These are phyloP conservation scores for Fraxinus sp. DNA, from an alignment of 305 asterid genomes.

Conservation along the genomic window DNA sequence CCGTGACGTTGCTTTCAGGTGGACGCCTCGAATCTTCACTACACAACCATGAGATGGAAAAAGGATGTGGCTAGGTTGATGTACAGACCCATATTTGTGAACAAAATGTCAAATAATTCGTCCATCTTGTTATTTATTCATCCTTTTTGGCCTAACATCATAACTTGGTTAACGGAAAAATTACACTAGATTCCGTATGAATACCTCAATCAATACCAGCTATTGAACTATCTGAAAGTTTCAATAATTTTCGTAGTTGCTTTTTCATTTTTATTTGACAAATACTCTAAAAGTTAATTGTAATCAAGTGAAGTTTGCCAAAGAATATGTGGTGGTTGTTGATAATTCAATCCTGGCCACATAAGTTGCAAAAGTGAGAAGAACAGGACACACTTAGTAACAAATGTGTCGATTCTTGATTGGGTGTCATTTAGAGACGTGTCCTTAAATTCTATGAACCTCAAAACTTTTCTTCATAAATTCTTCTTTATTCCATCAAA, in stretches of 20 bases:
- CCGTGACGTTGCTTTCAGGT: background rate
- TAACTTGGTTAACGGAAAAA: background rate
- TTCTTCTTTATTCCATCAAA: background rate
- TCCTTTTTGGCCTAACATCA: background rate
- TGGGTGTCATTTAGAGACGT: background rate
- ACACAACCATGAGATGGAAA: background rate
- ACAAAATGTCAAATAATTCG: background rate
- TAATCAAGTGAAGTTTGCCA: background rate
- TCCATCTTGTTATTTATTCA: conserved; percentile 1
- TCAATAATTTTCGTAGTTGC: background rate
- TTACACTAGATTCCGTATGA: background rate
- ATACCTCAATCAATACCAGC: background rate
- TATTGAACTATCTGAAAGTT: background rate
- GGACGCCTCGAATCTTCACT: background rate
- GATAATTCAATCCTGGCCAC: background rate
- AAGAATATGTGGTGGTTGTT: conserved; percentile 18
- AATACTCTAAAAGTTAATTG: background rate
- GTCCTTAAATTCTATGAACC: background rate
- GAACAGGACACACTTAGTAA: background rate
- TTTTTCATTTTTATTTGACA: background rate
- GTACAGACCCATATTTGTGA: background rate
- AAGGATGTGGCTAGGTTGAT: conserved; percentile 3
- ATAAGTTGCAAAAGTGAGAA: background rate
- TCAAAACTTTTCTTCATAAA: background rate
- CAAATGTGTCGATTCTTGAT: background rate